Evolutionary conservation across 2,329 filamentous ascomycete species (phyloP).

Genomic region (Cucurbitaria berberidis): DNA sequence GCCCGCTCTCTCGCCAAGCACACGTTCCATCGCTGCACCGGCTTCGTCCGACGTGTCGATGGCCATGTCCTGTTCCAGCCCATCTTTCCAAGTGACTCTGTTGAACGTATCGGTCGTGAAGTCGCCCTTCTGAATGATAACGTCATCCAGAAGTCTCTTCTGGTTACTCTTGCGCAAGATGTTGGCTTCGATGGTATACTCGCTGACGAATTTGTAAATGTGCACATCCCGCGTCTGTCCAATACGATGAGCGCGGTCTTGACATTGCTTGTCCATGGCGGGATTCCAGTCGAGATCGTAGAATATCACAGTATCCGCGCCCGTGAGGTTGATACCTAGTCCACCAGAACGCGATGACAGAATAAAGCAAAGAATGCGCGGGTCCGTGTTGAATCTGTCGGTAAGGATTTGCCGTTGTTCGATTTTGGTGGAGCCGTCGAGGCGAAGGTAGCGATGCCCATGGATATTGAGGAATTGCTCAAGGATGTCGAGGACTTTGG

Average conservation of each 20-base stretch:
- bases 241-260: conserved; percentile 95
- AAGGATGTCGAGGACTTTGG: conserved; percentile 94
- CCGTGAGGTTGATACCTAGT: conserved; percentile 93
- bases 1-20: conserved; percentile 72
- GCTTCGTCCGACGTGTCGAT: conserved; percentile 65
- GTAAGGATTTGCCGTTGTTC: conserved; percentile 95
- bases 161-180: conserved; percentile 96
- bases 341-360: conserved; percentile 93
- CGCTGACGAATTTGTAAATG: conserved; percentile 75
- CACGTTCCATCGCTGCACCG: conserved; percentile 82
- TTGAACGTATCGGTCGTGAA: conserved; percentile 98
- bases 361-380: conserved; percentile 92
- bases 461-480: conserved; percentile 99
- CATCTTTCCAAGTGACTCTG: conserved; percentile 72
- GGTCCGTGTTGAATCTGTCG: conserved; percentile 95
- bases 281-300: conserved; percentile 99
- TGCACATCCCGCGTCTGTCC: conserved; percentile 97
- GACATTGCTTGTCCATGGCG: conserved; percentile 99
- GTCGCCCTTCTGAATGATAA: conserved; percentile 96
- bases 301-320: conserved; percentile 97
- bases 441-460: conserved; percentile 91
- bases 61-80: conserved; percentile 60
- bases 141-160: conserved; percentile 96
- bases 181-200: conserved; percentile 90
- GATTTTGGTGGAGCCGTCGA: conserved; percentile 95